A percentile compares a stretch with the other conserved stretches of the same genome.
Evolutionary conservation across 108 stramenopile genomes (phyloP).

Genomic region (Poteriospumella lacustris): DNA sequence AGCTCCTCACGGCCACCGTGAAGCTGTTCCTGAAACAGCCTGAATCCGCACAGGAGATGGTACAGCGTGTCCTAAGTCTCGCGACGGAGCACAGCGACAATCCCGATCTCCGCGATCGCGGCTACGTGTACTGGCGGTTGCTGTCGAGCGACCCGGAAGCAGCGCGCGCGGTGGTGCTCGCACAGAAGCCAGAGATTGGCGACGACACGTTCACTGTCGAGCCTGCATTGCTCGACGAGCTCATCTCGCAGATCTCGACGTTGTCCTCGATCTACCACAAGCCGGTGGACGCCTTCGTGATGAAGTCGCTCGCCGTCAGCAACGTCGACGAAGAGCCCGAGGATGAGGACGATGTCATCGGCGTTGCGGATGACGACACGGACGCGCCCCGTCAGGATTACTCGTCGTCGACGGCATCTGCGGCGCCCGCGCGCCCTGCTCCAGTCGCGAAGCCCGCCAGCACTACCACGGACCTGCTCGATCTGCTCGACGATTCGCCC

Average conservation of each 20-base stretch:
- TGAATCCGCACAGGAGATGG: conserved; percentile 95
- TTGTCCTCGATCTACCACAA: conserved; percentile 93
- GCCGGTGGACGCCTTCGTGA: conserved; percentile 94
- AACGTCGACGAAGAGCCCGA: conserved; percentile 26
- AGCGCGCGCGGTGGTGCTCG: conserved; percentile 83
- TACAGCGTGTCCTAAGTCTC: conserved; percentile 88
- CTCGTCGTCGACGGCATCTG: too few relatives aligned
- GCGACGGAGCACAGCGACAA: conserved; percentile 96
- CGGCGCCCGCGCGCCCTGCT: conserved; percentile 53
- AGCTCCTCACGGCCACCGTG: conserved; percentile 94
- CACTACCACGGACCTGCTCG: conserved; percentile 15
- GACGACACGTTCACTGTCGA: conserved; percentile 93
- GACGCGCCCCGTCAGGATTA: too few relatives aligned
- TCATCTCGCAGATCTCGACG: conserved; percentile 89
- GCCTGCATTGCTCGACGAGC: conserved; percentile 75
- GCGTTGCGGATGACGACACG: conserved; percentile 53
- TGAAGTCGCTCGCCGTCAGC: conserved; percentile 51
- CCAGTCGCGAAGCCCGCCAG: too few relatives aligned
- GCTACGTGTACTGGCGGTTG: conserved; percentile 98
- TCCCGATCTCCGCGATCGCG: conserved; percentile 95
- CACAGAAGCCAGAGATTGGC: conserved; percentile 95
- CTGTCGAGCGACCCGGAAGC: conserved; percentile 92
- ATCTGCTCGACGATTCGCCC: conserved; percentile 23
- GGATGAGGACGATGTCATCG: conserved; percentile 47
- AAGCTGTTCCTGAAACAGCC: conserved; percentile 98